Conservation (phyloP, 257 asterid genomes). For the Solanum bulbocastanum region DNA sequence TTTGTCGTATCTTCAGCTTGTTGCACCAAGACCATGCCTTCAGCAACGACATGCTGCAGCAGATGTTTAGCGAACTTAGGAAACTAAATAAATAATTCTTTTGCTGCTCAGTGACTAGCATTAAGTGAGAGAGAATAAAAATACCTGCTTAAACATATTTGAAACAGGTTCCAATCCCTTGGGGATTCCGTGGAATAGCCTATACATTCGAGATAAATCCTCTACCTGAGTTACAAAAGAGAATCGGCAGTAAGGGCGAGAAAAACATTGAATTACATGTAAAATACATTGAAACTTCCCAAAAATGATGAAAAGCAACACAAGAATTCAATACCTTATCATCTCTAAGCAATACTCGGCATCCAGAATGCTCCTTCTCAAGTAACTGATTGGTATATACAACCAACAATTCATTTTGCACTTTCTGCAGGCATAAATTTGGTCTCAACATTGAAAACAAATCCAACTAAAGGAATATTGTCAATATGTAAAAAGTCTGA, state of each 20-base stretch:
- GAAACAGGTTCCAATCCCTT: conserved; percentile 34
- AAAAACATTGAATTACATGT: background rate
- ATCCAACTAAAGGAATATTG: background rate
- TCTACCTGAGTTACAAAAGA: conserved; percentile 25
- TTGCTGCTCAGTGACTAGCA: background rate
- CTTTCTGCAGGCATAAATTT: conserved; percentile 19
- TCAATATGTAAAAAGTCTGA: background rate
- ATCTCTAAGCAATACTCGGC: conserved; percentile 37
- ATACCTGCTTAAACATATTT: conserved; percentile 36
- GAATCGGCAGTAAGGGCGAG: background rate
- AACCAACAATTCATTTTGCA: conserved; percentile 31
- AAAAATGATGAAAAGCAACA: background rate
- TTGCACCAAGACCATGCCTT: conserved; percentile 42
- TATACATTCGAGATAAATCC: conserved; percentile 51
- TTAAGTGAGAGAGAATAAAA: background rate
- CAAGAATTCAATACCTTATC: conserved; percentile 30
- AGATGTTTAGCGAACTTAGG: background rate
- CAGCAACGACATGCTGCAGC: conserved; percentile 34
- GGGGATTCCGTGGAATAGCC: conserved; percentile 30
- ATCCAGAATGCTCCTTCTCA: conserved; percentile 56
- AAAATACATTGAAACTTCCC: background rate
- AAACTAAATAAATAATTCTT: background rate
- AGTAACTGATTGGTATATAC: conserved; percentile 27
- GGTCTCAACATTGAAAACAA: background rate
- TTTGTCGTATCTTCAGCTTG: conserved; percentile 41